Base-by-base conservation (phyloP, 192 early-diverging fungal genomes). In the Podila horticola region DNA sequence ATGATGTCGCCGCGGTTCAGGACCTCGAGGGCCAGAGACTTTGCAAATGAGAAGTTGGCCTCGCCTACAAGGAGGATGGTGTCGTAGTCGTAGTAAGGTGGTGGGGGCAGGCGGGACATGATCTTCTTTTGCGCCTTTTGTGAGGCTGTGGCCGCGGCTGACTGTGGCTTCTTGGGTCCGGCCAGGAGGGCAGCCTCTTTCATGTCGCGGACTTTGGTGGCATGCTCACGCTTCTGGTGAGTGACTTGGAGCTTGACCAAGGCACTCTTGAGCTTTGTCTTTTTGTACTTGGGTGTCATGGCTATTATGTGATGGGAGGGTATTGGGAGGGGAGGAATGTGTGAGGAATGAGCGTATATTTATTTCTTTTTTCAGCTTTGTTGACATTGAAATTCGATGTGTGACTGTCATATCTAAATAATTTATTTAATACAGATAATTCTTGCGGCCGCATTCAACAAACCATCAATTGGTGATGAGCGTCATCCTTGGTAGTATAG, bases 41-140 rank as follows among this genome's bases (percentile, higher is more conserved):
- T 88, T 2, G 97, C 91, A 82, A 97, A 99, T 62, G 93, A 94
- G 74, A 99, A 98, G 84, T 98, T 99, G n/a, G 96, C 95, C 85
- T 97, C 95, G 51, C 95, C 95, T 5, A 97, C 74, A 4, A 97
- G 84, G 7, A 97, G 74, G 34, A 96, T 92, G 17, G 72, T 76
- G 74, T 95, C 89, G 19, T 82, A 62, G 20, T 75, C 70, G 10
- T 67, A 74, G 82, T 91, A 94, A 4, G 90, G 91, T 15, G 71
- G 71, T 34, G 84, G 74, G 2, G 70, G 79, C 22, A 67, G 49
- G 33, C 68, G 72, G 4, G 70, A 68, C 77, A 81, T 73, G 36
- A 62, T 45, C 62, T 81, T 81, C 62, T 72, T 72, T 38, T 72
- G 70, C 1, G 77, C 71, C 66, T 81, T 73, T 26, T 38, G 51